Evolutionary conservation across 257 asterid species (phyloP).

Genomic region (Solanum piurae): DNA sequence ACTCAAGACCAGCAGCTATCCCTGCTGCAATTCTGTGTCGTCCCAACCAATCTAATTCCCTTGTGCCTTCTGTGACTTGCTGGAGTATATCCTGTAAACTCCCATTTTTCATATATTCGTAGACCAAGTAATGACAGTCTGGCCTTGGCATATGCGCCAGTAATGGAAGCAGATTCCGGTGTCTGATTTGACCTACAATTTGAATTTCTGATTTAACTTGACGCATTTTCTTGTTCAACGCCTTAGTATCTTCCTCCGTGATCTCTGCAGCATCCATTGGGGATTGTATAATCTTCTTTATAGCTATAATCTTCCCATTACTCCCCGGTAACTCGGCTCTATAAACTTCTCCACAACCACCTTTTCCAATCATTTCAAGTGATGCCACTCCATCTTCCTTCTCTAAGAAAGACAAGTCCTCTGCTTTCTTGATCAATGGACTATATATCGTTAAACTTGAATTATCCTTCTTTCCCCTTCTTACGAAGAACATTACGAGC

Average conservation of each 20-base stretch:
- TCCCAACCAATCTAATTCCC: constrained; percentile 49
- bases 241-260: constrained; percentile 56
- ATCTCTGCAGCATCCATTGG: constrained; percentile 43
- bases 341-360: constrained; percentile 90
- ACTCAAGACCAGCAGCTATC: constrained; percentile 68
- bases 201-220: constrained; percentile 74
- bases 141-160: constrained; percentile 71
- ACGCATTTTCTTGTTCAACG: constrained; percentile 51
- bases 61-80: constrained; percentile 24
- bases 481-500: constrained; percentile 14
- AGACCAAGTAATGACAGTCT: constrained; percentile 66
- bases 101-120: constrained; percentile 88
- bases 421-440: constrained; percentile 57
- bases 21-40: constrained; percentile 65
- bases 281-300: constrained; percentile 62
- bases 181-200: constrained; percentile 77
- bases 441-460: constrained; percentile 44
- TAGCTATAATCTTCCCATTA: constrained; percentile 57
- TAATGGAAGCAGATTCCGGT: constrained; percentile 57
- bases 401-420: constrained; percentile 67
- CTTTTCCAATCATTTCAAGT: constrained; percentile 54
- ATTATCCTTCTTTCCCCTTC: constrained; percentile 22
- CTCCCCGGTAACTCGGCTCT: constrained; percentile 58
- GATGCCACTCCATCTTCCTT: constrained; percentile 53
- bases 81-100: constrained; percentile 60